Evolutionary conservation across 2,329 filamentous ascomycete genomes (phyloP).

Genomic region (Plectosphaerella cucumerina): DNA sequence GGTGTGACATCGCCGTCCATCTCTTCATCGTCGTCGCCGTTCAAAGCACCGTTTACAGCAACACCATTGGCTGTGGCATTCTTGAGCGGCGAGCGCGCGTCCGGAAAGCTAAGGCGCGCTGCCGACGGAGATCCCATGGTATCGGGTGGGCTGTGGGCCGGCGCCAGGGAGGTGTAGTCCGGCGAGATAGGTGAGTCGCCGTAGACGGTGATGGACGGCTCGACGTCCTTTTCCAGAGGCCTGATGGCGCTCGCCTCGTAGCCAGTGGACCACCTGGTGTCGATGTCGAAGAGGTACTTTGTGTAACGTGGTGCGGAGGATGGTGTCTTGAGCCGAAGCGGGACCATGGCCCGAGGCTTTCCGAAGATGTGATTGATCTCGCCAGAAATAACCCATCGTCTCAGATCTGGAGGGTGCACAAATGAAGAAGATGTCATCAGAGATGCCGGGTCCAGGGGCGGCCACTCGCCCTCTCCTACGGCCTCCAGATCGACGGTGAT

Average conservation of each 20-base stretch:
- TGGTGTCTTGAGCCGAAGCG: constrained; percentile 29
- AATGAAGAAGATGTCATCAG: background rate
- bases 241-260: constrained; percentile 25
- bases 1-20: constrained; percentile 45
- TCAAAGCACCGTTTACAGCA: background rate
- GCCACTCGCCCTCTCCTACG: constrained; percentile 45
- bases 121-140: background rate
- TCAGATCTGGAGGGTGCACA: background rate
- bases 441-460: constrained; percentile 35
- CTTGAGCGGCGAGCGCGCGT: background rate
- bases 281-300: constrained; percentile 44
- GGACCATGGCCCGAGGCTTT: constrained; percentile 24
- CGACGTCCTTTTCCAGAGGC: constrained; percentile 34
- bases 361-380: constrained; percentile 36
- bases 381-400: constrained; percentile 34
- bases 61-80: constrained; percentile 9
- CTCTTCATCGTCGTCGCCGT: constrained; percentile 37
- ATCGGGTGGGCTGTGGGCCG: constrained; percentile 14
- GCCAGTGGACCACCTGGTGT: constrained; percentile 41
- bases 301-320: constrained; percentile 26
- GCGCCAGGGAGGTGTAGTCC: background rate
- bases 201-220: constrained; percentile 38
- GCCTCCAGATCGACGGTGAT: constrained; percentile 50
- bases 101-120: background rate
- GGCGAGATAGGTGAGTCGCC: constrained; percentile 19